Evolutionary conservation across 176 grass and related monocot species (phyloP), one percentile per base, ranked within the genome.

Genomic region (Tuctoria greenei): DNA sequence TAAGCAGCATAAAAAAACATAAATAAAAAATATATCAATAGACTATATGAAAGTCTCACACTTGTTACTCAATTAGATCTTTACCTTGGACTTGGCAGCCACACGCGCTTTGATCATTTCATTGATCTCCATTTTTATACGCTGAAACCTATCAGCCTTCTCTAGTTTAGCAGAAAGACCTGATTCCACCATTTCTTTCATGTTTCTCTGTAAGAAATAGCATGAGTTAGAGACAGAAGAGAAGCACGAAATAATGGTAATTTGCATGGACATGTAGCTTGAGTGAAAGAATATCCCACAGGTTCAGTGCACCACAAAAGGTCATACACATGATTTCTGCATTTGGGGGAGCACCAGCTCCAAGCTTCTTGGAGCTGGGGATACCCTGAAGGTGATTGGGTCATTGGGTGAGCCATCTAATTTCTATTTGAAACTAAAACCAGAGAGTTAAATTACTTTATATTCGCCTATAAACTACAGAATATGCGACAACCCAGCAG

Each of bases 141-240:
- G 87, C 56, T 95, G 92, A 23, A 90, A 88, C 73, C 81, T 95
- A 73, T 86, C 92, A 25, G 92, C 89, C 62, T 95, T 99, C 83
- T 95, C 88, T 80, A 90, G 89, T 73, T 95, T 99, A 84, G 96
- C 92, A 56, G 79, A 99, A 40, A 90, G 71, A 79, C 96, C 96
- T 67, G 78, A 93, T 85, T 91, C 85, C 68, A 95, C 96, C 96
- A 99, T 90, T 81, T 95, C 96, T 78, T 85, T 99, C 87, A 99
- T 88, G 85, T 99, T 99, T 82, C 83, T 90, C 96, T 99, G 74
- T 82, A 62, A 7, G 58, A 56, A 78, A 84, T 56, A n/a, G 55
- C 65, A 69, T 78, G 40, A 20, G 27, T 84, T 57, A 65, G 49
- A 85, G 35, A 67, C 24, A 4, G 26, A 50, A 74, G 54, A 18